A percentile compares a stretch with the other conserved stretches of the same genome.
Conservation (phyloP, 176 grass and related monocot species). For the Tillandsia fasciculata region DNA sequence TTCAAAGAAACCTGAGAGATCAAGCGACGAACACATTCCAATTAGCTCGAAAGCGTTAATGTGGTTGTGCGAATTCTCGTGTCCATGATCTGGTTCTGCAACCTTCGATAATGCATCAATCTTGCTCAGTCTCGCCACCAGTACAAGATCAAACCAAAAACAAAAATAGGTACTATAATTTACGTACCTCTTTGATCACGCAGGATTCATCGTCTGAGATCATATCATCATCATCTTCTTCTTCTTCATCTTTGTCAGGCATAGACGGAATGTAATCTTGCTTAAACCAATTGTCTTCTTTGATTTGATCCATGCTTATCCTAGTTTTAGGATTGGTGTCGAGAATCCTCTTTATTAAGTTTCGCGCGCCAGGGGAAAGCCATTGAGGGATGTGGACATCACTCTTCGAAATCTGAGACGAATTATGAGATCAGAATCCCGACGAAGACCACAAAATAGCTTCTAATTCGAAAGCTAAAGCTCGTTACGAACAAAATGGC, state of each 20-base stretch:
- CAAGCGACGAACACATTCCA: constrained; percentile 91
- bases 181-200: constrained; percentile 14
- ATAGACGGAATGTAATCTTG: constrained; percentile 6
- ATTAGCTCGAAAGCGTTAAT: constrained; percentile 97
- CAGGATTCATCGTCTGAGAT: neutral
- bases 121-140: neutral
- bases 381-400: constrained; percentile 11
- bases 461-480: too few relatives aligned
- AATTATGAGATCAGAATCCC: neutral
- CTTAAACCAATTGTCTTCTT: constrained; percentile 24
- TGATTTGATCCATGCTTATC: constrained; percentile 16
- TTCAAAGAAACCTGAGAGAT: constrained; percentile 96
- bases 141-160: neutral
- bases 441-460: neutral
- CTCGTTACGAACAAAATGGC: neutral
- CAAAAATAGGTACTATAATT: neutral
- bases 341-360: constrained; percentile 16
- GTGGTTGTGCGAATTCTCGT: constrained; percentile 25
- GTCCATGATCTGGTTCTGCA: neutral
- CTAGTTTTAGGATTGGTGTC: constrained; percentile 13
- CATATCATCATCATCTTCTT: neutral
- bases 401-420: constrained; percentile 12
- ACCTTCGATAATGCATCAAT: neutral
- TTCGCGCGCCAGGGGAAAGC: constrained; percentile 18
- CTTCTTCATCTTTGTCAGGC: neutral